These are phyloP conservation scores for Lecanicillium sp. DNA, from an alignment of 2,329 filamentous ascomycete species.

Conservation along the genomic window DNA sequence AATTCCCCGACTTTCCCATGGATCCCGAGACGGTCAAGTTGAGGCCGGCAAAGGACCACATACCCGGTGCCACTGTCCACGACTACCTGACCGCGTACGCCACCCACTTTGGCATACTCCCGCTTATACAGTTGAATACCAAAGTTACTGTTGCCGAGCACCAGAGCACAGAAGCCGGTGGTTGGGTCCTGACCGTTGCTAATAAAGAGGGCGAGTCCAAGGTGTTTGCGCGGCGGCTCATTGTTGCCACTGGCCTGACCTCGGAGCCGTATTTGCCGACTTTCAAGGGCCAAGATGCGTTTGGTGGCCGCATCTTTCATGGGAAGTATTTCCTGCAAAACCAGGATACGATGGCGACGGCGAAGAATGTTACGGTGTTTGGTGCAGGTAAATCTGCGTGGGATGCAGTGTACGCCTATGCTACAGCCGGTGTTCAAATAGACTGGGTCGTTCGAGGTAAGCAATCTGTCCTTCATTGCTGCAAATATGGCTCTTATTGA, in stretches of 20 bases:
- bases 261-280: conserved; percentile 37
- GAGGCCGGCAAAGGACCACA: conserved; percentile 33
- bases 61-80: conserved; percentile 38
- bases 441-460: conserved; percentile 52
- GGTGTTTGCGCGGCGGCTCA: conserved; percentile 37
- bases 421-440: conserved; percentile 44
- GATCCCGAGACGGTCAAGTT: conserved; percentile 42
- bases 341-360: conserved; percentile 29
- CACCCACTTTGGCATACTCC: conserved; percentile 31
- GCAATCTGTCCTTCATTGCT: conserved; percentile 1
- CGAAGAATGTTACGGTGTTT: conserved; percentile 44
- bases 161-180: conserved; percentile 20
- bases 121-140: conserved; percentile 30
- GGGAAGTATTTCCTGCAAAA: conserved; percentile 35
- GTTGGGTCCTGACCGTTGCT: conserved; percentile 33
- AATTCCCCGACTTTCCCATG: conserved; percentile 71
- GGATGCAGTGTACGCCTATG: conserved; percentile 58
- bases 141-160: conserved; percentile 36
- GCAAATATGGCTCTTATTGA: neutral
- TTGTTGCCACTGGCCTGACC: conserved; percentile 49
- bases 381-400: conserved; percentile 59
- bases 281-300: conserved; percentile 38
- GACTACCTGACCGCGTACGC: conserved; percentile 39
- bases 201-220: conserved; percentile 13
- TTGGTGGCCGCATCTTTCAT: conserved; percentile 42